Conservation (phyloP, 257 asterid genomes). For the Solanum rostratum region DNA sequence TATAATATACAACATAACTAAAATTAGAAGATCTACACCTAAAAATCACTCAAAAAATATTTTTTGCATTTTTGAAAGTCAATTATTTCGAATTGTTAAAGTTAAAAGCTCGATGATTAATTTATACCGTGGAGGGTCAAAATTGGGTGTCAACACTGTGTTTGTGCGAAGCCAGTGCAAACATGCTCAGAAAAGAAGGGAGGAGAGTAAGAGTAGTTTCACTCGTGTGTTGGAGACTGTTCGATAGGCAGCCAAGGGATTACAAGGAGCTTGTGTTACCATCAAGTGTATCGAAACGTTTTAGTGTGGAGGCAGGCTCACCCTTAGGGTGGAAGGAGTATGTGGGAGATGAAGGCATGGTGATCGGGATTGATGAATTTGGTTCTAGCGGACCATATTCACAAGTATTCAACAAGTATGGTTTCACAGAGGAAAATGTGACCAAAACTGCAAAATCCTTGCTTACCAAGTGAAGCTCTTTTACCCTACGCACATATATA, state of each 20-base stretch:
- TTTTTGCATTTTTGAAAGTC: no score
- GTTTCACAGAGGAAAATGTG: slow-evolving; percentile 35
- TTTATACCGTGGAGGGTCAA: no score
- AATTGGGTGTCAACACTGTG: no score
- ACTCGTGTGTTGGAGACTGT: slow-evolving; percentile 43
- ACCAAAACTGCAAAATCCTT: slow-evolving; percentile 21
- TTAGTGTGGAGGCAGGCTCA: slow-evolving; percentile 45
- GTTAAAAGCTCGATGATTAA: no score
- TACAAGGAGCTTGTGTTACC: slow-evolving; percentile 44
- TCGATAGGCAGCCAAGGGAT: slow-evolving; percentile 24
- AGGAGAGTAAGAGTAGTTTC: slow-evolving; percentile 45
- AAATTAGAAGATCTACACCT: no score
- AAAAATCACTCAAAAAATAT: no score
- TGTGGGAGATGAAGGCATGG: slow-evolving; percentile 30
- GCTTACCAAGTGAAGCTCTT: slow-evolving; percentile 12
- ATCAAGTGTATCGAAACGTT: slow-evolving; percentile 12
- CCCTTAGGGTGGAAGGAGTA: slow-evolving; percentile 48
- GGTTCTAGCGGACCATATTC: slow-evolving; percentile 39
- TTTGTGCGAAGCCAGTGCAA: slow-evolving; percentile 28
- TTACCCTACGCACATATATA: neutral
- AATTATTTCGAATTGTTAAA: no score
- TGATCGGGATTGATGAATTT: slow-evolving; percentile 31
- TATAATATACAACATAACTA: no score
- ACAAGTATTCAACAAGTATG: slow-evolving; percentile 29
- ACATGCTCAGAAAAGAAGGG: slow-evolving; percentile 28